Percentiles rank a stretch among this genome's conserved stretches.
phyloP scores from a whole-genome alignment of 129 eudicot genomes.

The Escallonia herrerae region DNA sequence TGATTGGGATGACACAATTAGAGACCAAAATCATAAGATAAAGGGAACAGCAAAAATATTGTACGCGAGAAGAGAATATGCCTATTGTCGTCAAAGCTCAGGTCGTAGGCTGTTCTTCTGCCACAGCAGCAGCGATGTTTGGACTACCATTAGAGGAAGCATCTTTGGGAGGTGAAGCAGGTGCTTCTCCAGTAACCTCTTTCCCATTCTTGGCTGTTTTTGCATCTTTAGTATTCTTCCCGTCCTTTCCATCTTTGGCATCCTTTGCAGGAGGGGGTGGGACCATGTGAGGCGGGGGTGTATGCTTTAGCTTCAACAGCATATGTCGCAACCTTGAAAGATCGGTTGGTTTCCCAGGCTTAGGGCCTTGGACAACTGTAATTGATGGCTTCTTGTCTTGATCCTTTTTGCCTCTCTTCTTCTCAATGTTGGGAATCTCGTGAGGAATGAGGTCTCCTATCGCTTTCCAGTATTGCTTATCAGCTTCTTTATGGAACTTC shows the following conservation, averaged over 20 bases:
- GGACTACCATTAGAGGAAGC: constrained; percentile 32
- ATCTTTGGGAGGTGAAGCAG: constrained; percentile 31
- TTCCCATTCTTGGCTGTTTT: constrained; percentile 44
- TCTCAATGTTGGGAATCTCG: constrained; percentile 74
- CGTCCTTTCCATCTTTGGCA: constrained; percentile 51
- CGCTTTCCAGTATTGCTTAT: constrained; percentile 82
- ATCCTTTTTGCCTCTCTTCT: constrained; percentile 71
- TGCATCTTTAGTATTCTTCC: constrained; percentile 25
- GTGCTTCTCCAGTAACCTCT: constrained; percentile 31
- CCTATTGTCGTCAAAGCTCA: constrained; percentile 5
- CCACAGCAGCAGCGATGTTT: constrained; percentile 28
- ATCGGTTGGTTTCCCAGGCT: constrained; percentile 92
- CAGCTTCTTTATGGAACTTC: constrained; percentile 77
- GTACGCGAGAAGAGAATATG: background rate
- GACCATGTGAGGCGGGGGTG: constrained; percentile 78
- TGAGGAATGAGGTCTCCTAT: constrained; percentile 67
- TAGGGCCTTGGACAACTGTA: constrained; percentile 74
- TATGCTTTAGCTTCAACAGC: constrained; percentile 69
- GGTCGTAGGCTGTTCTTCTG: constrained; percentile 36
- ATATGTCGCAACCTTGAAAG: constrained; percentile 79
- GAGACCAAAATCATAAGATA: background rate
- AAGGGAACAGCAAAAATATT: background rate
- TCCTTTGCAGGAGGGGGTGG: constrained; percentile 57
- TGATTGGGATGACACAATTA: background rate
- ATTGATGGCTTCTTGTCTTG: constrained; percentile 78